Base-by-base conservation (phyloP, 352 stramenopile genomes). In the Phytophthora melonis region DNA sequence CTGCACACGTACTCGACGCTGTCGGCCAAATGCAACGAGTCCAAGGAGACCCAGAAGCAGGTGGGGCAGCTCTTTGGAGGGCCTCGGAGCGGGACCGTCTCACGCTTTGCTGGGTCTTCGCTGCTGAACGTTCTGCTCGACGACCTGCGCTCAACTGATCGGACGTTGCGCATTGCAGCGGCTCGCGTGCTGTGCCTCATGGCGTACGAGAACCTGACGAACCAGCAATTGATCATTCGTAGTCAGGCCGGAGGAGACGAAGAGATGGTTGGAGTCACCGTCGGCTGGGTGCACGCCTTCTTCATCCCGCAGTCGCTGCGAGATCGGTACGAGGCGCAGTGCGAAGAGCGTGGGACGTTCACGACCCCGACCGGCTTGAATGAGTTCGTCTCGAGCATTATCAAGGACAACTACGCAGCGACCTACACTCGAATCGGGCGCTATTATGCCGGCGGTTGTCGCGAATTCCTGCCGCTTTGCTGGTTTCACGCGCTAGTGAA, bases 271-370 rank as follows among this genome's bases (percentile, higher is more conserved):
- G 79, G 75, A 2, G 74, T 89, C 65, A 80, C 77, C 0, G 62
- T 88, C 43, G 84, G 82, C n/a, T 92, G 82, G 82, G 52, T 90
- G 50, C 71, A 92, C 27, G 69, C 85, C 7, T 90, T 92, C 60
- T 78, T 70, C 5, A 62, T 88, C 11, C 84, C 84, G 0, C 72
- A 77, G 10, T 63, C 58, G 6, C 75, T 87, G 21, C 65, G 62
- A 3, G 47, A 67, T 43, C 63, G 72, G 18, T 83, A 85, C 19
- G 63, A 79, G 21, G 55, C 57, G 11, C 54, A 55, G 14, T 70
- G 36, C 9, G 58, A 72, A 55, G 69, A 77, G 32, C 58, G 57
- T 10, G 64, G 21, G 13, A 10, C 47, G 13, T 43, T 66, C 39
- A 65, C 49, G 39, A 74, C 66, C 13, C 47, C 45, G 14, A 61